phyloP scores from a whole-genome alignment of 768 basidiomycete genomes.

The Psilocybe subaeruginosa region DNA sequence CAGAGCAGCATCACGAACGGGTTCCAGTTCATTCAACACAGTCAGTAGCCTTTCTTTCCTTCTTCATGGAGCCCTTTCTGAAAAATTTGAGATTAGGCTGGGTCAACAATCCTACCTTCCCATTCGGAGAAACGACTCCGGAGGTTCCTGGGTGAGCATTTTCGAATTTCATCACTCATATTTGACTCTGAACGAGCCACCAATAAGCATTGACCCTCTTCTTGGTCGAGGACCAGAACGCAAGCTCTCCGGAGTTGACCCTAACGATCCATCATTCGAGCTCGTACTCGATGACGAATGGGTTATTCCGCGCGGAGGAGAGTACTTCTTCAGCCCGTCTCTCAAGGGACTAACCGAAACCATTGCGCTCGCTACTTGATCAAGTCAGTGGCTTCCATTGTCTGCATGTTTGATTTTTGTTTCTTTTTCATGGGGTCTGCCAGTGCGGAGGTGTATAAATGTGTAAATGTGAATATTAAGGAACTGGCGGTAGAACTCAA shows the following conservation, averaged over 20 bases:
- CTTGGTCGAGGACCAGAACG: slow-evolving; percentile 20
- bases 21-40: slow-evolving; percentile 43
- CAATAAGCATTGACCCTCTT: slow-evolving; percentile 21
- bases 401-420: no score
- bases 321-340: slow-evolving; percentile 55
- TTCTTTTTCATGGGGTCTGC: no score
- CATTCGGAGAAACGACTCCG: slow-evolving; percentile 25
- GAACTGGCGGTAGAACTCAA: no score
- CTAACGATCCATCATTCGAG: slow-evolving; percentile 41
- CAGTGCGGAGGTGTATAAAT: no score
- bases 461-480: no score
- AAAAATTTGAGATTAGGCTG: slow-evolving; percentile 26
- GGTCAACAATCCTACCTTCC: slow-evolving; percentile 40
- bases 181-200: not conserved
- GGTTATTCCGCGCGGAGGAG: slow-evolving; percentile 49
- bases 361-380: slow-evolving; percentile 14
- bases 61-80: not conserved
- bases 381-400: no score
- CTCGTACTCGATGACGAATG: slow-evolving; percentile 34
- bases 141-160: slow-evolving; percentile 31
- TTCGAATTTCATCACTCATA: not conserved
- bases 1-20: slow-evolving; percentile 41
- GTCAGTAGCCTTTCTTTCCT: slow-evolving; percentile 18
- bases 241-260: slow-evolving; percentile 41
- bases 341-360: slow-evolving; percentile 43